A percentile compares a stretch with the other conserved stretches of the same genome.
phyloP scores from a whole-genome alignment of 1,284 basidiomycete species.

The Melampsora americana region DNA sequence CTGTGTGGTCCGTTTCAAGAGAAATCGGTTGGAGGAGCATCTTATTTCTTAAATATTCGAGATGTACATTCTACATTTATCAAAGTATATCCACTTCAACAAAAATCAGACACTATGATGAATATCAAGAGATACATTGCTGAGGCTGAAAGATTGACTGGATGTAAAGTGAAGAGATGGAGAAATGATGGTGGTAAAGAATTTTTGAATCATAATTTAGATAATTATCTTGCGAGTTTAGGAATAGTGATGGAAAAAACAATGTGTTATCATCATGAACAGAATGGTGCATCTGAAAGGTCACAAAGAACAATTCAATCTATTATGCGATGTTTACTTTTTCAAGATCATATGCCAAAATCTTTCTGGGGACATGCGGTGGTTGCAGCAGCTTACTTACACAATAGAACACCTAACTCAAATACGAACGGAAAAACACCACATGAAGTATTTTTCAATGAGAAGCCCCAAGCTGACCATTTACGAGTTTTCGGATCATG shows the following conservation, averaged over 20 bases:
- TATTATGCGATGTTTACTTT: not conserved
- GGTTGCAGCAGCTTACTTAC: not conserved
- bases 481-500: conserved; percentile 6
- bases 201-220: not conserved
- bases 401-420: conserved; percentile 18
- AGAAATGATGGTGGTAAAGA: not conserved
- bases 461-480: not conserved
- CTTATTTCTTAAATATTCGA: not conserved
- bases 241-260: not conserved
- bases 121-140: not conserved
- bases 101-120: not conserved
- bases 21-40: not conserved
- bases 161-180: not conserved
- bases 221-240: not conserved
- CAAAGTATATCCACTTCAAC: not conserved
- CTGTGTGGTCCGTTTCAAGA: not conserved
- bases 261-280: conserved; percentile 9
- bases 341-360: not conserved
- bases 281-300: not conserved
- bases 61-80: not conserved
- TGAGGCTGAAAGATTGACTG: not conserved
- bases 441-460: not conserved
- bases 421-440: not conserved
- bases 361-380: not conserved
- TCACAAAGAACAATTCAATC: conserved; percentile 13